Conservation (phyloP, 2,329 filamentous ascomycete species). For the Sarocladium oryzae region DNA sequence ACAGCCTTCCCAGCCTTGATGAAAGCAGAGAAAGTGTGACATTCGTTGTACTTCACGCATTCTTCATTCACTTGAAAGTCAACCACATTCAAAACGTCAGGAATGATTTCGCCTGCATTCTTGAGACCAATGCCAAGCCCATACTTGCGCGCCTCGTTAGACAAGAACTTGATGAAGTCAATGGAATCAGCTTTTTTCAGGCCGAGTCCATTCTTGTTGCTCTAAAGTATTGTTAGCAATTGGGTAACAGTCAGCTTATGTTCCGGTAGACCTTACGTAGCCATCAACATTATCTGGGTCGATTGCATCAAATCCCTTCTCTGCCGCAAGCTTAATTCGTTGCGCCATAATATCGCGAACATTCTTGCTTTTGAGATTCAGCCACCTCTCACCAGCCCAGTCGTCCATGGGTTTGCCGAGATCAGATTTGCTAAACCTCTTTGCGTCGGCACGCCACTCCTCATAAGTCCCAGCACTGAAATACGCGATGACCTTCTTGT, state of each 20-base stretch:
- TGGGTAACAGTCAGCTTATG: not conserved
- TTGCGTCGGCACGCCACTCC: conserved; percentile 52
- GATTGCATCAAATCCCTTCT: conserved; percentile 61
- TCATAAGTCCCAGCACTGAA: conserved; percentile 68
- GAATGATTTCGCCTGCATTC: conserved; percentile 57
- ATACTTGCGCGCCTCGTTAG: conserved; percentile 41
- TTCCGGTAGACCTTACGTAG: conserved; percentile 50
- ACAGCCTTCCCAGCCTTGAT: conserved; percentile 57
- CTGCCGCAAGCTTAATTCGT: conserved; percentile 50
- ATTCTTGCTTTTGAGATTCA: conserved; percentile 48
- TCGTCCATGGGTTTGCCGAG: conserved; percentile 52
- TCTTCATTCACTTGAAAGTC: conserved; percentile 66
- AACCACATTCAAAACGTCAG: conserved; percentile 37
- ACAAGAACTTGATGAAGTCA: conserved; percentile 54
- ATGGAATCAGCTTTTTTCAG: conserved; percentile 51
- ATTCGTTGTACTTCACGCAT: conserved; percentile 55
- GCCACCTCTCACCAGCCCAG: conserved; percentile 63
- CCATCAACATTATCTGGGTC: conserved; percentile 67
- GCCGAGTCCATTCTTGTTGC: conserved; percentile 56
- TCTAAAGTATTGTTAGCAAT: conserved; percentile 17
- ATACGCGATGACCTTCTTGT: conserved; percentile 64
- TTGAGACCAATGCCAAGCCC: conserved; percentile 61
- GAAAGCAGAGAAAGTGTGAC: conserved; percentile 50
- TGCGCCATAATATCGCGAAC: conserved; percentile 59
- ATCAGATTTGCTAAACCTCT: conserved; percentile 46